phyloP scores from a whole-genome alignment of 1,139 yeast genomes.

The Hyphopichia burtonii region DNA sequence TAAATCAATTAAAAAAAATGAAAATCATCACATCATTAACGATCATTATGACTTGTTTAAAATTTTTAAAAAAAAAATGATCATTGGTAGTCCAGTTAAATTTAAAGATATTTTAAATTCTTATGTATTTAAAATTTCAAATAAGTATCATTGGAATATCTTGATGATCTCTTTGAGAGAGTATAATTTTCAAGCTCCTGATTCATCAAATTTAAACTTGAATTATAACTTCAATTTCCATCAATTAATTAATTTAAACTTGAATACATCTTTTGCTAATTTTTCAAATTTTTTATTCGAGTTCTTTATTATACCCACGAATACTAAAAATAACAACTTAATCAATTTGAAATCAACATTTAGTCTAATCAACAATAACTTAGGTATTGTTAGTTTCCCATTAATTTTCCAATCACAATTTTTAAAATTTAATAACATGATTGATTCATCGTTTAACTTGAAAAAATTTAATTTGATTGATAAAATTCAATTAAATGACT shows the following conservation, averaged over 20 bases:
- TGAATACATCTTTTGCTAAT: constrained; percentile 12
- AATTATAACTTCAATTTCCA: constrained; percentile 9
- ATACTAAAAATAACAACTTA: background rate
- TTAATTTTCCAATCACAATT: constrained; percentile 36
- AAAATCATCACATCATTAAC: constrained; percentile 3
- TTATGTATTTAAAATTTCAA: constrained; percentile 39
- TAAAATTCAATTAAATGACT: constrained; percentile 15
- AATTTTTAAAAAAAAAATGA: constrained; percentile 42
- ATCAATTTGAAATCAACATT: constrained; percentile 12
- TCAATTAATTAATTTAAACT: background rate
- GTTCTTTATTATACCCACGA: constrained; percentile 17
- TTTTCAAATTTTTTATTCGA: constrained; percentile 14
- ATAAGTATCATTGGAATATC: constrained; percentile 40
- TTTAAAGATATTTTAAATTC: constrained; percentile 44
- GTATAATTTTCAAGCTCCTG: constrained; percentile 18
- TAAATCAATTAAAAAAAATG: constrained; percentile 32
- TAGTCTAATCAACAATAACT: constrained; percentile 34
- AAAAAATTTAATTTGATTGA: constrained; percentile 14
- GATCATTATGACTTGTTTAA: constrained; percentile 22
- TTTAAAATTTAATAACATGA: constrained; percentile 13
- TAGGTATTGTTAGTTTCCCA: constrained; percentile 47
- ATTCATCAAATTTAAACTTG: background rate
- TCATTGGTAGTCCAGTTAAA: constrained; percentile 44
- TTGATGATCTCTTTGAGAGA: constrained; percentile 41
- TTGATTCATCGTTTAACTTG: constrained; percentile 2